phyloP scores from a whole-genome alignment of 768 basidiomycete genomes.

The Paxillus ammoniavirescens region DNA sequence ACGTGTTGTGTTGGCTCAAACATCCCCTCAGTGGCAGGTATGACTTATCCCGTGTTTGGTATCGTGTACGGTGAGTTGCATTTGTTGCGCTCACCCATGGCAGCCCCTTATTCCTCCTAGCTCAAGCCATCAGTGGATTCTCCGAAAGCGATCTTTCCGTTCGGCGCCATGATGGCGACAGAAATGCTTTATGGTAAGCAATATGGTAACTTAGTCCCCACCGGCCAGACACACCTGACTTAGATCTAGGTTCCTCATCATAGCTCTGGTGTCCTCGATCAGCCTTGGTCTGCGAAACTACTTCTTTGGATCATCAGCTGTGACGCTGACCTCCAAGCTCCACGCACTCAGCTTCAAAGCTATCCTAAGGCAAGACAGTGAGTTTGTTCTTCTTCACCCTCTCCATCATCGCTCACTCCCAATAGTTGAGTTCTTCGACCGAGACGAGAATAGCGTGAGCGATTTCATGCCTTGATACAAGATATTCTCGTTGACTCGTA shows the following conservation, averaged over 20 bases:
- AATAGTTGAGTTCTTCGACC: conserved; percentile 84
- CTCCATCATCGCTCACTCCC: background rate
- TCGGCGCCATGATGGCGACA: conserved; percentile 58
- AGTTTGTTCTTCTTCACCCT: conserved; percentile 16
- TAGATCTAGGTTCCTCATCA: conserved; percentile 66
- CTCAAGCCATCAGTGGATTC: conserved; percentile 60
- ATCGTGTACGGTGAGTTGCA: conserved; percentile 52
- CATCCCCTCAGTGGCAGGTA: conserved; percentile 42
- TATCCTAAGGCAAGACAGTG: conserved; percentile 85
- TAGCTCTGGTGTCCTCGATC: conserved; percentile 65
- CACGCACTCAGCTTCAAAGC: conserved; percentile 73
- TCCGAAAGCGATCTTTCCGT: conserved; percentile 38
- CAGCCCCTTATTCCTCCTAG: conserved; percentile 24
- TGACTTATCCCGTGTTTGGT: conserved; percentile 72
- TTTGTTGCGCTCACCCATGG: background rate
- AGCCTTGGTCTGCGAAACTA: conserved; percentile 69
- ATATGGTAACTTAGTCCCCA: conserved; percentile 1
- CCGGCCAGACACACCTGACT: conserved; percentile 5
- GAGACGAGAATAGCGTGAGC: conserved; percentile 74
- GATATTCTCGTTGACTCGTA: background rate
- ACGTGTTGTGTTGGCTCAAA: background rate
- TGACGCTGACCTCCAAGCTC: conserved; percentile 66
- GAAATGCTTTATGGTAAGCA: conserved; percentile 63
- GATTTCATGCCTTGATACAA: background rate
- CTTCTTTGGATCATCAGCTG: conserved; percentile 66